Evolutionary conservation across 2,329 filamentous ascomycete species (phyloP).

Genomic region (Penicillium sp.): DNA sequence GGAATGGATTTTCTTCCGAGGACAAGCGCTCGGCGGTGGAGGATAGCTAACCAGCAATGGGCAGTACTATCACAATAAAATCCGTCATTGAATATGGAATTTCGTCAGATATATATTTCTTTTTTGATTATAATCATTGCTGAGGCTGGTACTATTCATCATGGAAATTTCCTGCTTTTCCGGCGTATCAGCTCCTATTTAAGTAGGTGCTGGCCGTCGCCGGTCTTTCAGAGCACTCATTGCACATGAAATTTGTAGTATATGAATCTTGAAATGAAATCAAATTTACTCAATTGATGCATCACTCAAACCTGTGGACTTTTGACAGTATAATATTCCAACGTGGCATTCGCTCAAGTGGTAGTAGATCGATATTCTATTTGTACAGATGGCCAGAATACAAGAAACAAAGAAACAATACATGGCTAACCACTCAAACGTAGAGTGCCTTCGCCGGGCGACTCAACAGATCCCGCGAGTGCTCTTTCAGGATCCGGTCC

Average conservation of each 20-base stretch:
- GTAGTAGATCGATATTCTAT: constrained; percentile 26
- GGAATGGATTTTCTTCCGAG: constrained; percentile 28
- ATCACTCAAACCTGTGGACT: not conserved
- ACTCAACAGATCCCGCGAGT: constrained; percentile 50
- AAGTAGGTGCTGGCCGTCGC: too few species aligned
- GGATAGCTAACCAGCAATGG: not conserved
- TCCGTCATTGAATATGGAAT: not conserved
- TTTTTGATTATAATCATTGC: not conserved
- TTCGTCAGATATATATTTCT: not conserved
- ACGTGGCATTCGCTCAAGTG: not conserved
- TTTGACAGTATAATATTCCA: not conserved
- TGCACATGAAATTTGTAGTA: too few species aligned
- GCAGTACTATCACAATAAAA: not conserved
- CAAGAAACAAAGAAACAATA: constrained; percentile 8
- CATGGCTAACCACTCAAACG: constrained; percentile 9
- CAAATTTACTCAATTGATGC: not conserved
- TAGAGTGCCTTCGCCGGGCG: constrained; percentile 37
- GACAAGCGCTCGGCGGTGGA: constrained; percentile 20
- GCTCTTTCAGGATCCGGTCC: constrained; percentile 69
- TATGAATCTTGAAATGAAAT: too few species aligned
- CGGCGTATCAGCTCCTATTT: not conserved
- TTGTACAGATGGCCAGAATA: constrained; percentile 31
- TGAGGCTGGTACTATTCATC: not conserved
- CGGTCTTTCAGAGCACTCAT: too few species aligned
- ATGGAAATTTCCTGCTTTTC: not conserved